Base-by-base conservation (phyloP, 2,329 filamentous ascomycete species). In the Ascochyta fabae region DNA sequence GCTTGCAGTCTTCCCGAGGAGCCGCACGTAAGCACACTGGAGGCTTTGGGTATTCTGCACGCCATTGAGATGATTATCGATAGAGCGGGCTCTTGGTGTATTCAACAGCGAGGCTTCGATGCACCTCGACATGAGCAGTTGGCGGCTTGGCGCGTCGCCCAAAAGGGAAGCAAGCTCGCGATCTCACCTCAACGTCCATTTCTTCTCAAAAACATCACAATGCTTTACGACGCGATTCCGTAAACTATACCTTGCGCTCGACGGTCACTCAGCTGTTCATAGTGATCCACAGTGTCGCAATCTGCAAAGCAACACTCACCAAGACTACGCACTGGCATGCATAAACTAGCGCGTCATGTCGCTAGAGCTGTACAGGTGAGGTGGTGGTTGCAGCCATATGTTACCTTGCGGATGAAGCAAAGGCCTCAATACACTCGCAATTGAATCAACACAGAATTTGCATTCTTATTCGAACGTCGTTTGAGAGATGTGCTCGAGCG, bases 41-140 rank as follows among this genome's bases (percentile, higher is more conserved):
- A 49, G 6, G 53, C 26, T 39, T 53, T 56, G 53, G 61, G 47
- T 54, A 64, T 53, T 19, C 48, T 59, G 52, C 59, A 62, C 42
- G 65, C 64, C 58, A 66, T 62, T 45, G 57, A 62, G 48, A 44
- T 26, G 52, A 45, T 56, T 51, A 57, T 53, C 35, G 56, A 45
- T 34, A 56, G 24, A 16, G 46, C 42, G 46, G 47, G 22, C 43
- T 50, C 40, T 56, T 62, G 58, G 46, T 55, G 53, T 56, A 16
- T 26, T 36, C 45, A 39, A 44, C 42, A 31, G 46, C 42, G 33
- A 58, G 48, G 56, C 48, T 48, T 51, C 42, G 42, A 41, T 43
- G 43, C 45, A 46, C 41, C 35, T 38, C 29, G 23, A 44, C 27
- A 7, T 45, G 42, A 35, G 23, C 27, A 12, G 16, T 5, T 22